Evolutionary conservation across 106 monocot genomes (phyloP), one percentile per base, ranked within the genome.

Genomic region (Apostasia shenzhenica): DNA sequence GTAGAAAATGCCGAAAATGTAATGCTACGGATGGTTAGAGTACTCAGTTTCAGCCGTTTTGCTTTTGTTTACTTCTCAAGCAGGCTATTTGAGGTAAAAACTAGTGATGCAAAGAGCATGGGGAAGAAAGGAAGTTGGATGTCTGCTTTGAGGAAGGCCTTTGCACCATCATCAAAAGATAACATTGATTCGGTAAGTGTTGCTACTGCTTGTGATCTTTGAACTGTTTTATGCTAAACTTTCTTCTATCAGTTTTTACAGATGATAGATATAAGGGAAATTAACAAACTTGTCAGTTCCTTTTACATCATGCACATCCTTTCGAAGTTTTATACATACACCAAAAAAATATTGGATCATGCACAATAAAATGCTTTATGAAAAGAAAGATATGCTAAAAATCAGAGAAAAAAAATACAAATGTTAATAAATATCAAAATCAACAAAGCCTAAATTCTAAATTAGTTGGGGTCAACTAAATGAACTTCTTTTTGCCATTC

Each of bases 61-160:
- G n/a, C 13, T 14, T 66, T 14, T 48, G 37, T 59, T 75, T 40
- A 40, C 43, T 45, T 69, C 11, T n/a, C 54, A 45, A 57, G 42
- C 69, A 74, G 73, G 55, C 26, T 26, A 26, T 6, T 57, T 74
- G 11, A 12, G n/a, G 57, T 52, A 39, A 57, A 45, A 70, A 57
- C 65, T 45, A 70, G 71, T 71, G 54, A 85, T 83, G 73, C 73
- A 39, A 79, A 71, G 58, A 69, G 76, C 8, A 95, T 91, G 91
- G 81, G 88, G 69, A 95, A 86, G 88, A 95, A 88, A 77, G 83
- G 91, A 48, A 80, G 57, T 67, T 95, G 94, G 94, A 66, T 95
- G 49, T 77, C 84, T 47, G 83, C 86, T 56, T 68, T 94, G 55
- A 94, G 76, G 74, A 94, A 54, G 77, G 81, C 85, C 48, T 91